A percentile compares a stretch with the other conserved stretches of the same genome.
phyloP scores from a whole-genome alignment of 2,329 filamentous ascomycete genomes.

The Colletotrichum sojae region DNA sequence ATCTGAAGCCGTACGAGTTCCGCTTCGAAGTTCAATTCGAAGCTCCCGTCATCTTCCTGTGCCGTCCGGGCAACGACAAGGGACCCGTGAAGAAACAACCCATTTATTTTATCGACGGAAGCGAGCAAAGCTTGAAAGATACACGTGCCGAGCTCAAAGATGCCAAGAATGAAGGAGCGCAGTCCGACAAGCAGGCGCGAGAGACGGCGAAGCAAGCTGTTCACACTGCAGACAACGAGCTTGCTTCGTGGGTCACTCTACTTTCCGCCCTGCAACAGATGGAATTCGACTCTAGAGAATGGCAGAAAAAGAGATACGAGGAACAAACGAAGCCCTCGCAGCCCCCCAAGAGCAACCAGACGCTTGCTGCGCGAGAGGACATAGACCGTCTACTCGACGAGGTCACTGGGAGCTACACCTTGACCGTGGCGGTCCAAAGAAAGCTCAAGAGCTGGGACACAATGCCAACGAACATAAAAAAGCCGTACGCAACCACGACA shows the following conservation, averaged over 20 bases:
- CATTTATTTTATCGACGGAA: constrained; percentile 58
- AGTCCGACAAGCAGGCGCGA: constrained; percentile 46
- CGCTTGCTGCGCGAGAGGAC: constrained; percentile 2
- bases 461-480: constrained; percentile 62
- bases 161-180: neutral
- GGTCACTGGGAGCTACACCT: constrained; percentile 51
- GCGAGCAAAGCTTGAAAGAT: constrained; percentile 50
- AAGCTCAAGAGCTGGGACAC: constrained; percentile 65
- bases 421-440: constrained; percentile 63
- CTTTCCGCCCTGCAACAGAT: constrained; percentile 65
- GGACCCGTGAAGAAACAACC: constrained; percentile 50
- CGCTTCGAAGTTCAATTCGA: constrained; percentile 66
- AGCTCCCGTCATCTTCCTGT: constrained; percentile 66
- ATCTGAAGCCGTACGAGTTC: constrained; percentile 59
- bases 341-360: constrained; percentile 20
- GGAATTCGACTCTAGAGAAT: constrained; percentile 62
- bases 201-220: constrained; percentile 46
- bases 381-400: constrained; percentile 1
- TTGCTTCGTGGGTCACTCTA: constrained; percentile 68
- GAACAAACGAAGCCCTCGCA: neutral
- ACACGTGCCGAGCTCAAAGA: constrained; percentile 49
- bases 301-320: constrained; percentile 57
- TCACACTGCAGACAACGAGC: constrained; percentile 70
- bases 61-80: constrained; percentile 55
- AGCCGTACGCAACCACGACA: constrained; percentile 68